Conservation (phyloP, 306 rosid species). For the Vicia sativa region DNA sequence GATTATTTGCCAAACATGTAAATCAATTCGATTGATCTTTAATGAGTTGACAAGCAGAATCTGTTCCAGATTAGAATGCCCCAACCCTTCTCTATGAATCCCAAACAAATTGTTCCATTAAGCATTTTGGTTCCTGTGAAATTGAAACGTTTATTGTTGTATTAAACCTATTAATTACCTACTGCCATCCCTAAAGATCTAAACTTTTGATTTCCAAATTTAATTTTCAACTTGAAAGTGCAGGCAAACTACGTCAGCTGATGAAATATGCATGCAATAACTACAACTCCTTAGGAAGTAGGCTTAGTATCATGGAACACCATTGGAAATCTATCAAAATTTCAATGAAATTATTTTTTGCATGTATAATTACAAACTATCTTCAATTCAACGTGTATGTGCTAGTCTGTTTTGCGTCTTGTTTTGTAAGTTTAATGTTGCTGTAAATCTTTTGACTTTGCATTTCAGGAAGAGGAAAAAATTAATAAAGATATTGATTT, state of each 20-base stretch:
- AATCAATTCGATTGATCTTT: conserved; percentile 14
- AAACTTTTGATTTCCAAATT: background rate
- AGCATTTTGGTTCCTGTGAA: conserved; percentile 15
- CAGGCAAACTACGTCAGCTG: background rate
- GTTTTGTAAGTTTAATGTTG: conserved; percentile 22
- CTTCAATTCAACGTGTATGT: background rate
- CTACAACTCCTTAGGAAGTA: background rate
- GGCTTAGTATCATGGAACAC: conserved; percentile 1
- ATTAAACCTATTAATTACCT: background rate
- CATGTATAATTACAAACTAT: background rate
- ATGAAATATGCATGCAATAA: background rate
- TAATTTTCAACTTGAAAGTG: background rate
- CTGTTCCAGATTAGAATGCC: conserved; percentile 6
- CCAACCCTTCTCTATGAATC: background rate
- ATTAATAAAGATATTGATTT: conserved; percentile 48
- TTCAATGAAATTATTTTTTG: background rate
- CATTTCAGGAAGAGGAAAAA: conserved; percentile 71
- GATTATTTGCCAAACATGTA: conserved; percentile 17
- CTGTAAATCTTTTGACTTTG: conserved; percentile 34
- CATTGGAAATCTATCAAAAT: conserved; percentile 23
- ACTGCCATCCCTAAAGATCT: background rate
- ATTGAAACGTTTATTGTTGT: background rate
- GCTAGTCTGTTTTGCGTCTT: background rate
- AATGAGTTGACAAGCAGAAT: background rate
- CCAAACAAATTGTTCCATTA: conserved; percentile 1